These are phyloP conservation scores for Entomortierella beljakovae DNA, from an alignment of 192 early-diverging fungal genomes.

Conservation along the genomic window DNA sequence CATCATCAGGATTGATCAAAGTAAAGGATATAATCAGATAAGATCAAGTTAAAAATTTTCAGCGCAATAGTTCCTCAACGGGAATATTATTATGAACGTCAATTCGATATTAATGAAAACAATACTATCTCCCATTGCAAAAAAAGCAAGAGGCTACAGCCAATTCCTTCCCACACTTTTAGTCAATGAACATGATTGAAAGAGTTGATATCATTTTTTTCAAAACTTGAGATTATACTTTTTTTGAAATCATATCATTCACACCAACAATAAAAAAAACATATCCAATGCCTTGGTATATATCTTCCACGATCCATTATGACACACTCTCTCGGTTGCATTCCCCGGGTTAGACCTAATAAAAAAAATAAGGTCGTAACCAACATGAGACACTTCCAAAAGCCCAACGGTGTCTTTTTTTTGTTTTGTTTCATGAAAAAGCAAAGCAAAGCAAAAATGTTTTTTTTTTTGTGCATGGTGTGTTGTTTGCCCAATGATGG, in stretches of 20 bases:
- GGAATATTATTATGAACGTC: slow-evolving; percentile 2
- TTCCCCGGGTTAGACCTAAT: not conserved
- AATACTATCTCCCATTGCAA: not conserved
- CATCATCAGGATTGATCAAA: too few relatives aligned
- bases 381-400: not conserved
- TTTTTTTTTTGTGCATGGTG: too few relatives aligned
- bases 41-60: slow-evolving; percentile 54
- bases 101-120: not conserved
- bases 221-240: too few relatives aligned
- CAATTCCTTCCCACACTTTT: too few relatives aligned
- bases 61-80: slow-evolving; percentile 23
- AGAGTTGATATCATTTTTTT: too few relatives aligned
- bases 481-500: slow-evolving; percentile 3
- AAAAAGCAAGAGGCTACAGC: not conserved
- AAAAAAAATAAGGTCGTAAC: not conserved
- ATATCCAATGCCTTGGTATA: too few relatives aligned
- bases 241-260: not conserved
- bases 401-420: not conserved
- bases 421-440: not conserved
- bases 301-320: too few relatives aligned
- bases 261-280: too few relatives aligned
- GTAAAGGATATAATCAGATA: slow-evolving; percentile 59
- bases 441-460: too few relatives aligned
- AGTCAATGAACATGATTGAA: too few relatives aligned
- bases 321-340: not conserved